Evolutionary conservation across 2,329 filamentous ascomycete genomes (phyloP).

Genomic region (Neopestalotiopsis sp.): DNA sequence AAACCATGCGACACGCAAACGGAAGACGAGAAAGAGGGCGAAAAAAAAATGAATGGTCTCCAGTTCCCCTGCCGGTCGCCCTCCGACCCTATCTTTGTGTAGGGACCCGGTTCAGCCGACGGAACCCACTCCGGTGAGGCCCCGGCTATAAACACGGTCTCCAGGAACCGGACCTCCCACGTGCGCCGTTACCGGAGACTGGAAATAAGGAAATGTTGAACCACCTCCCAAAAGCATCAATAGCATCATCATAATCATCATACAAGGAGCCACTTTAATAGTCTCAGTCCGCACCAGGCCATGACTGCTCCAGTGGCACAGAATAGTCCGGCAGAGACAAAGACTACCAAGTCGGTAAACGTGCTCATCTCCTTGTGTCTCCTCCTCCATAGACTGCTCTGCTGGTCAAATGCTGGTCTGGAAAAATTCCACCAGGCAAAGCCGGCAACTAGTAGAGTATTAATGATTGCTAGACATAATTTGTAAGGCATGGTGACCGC

Average conservation of each 20-base stretch:
- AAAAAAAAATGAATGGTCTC: background rate
- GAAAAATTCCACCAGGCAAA: slow-evolving; percentile 30
- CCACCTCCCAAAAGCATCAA: slow-evolving; percentile 6
- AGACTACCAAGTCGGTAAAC: slow-evolving; percentile 27
- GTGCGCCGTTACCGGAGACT: slow-evolving; percentile 8
- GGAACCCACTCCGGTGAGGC: slow-evolving; percentile 12
- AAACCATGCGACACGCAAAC: background rate
- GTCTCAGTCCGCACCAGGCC: slow-evolving; percentile 18
- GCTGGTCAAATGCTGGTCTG: slow-evolving; percentile 31
- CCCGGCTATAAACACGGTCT: background rate
- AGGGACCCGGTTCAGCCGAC: slow-evolving; percentile 10
- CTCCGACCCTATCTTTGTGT: slow-evolving; percentile 5
- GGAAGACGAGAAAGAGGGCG: background rate
- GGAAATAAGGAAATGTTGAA: background rate
- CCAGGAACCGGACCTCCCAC: background rate
- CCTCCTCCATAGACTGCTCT: slow-evolving; percentile 31
- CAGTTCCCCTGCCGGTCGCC: background rate
- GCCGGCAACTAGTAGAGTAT: background rate
- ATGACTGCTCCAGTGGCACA: slow-evolving; percentile 22
- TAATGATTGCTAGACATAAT: background rate
- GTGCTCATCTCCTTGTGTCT: slow-evolving; percentile 26
- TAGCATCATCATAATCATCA: background rate
- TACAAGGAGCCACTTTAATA: slow-evolving; percentile 14
- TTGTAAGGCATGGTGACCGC: slow-evolving; percentile 5
- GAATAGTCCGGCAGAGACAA: slow-evolving; percentile 26